phyloP scores from a whole-genome alignment of 768 basidiomycete genomes.

The Exidia glandulosa region DNA sequence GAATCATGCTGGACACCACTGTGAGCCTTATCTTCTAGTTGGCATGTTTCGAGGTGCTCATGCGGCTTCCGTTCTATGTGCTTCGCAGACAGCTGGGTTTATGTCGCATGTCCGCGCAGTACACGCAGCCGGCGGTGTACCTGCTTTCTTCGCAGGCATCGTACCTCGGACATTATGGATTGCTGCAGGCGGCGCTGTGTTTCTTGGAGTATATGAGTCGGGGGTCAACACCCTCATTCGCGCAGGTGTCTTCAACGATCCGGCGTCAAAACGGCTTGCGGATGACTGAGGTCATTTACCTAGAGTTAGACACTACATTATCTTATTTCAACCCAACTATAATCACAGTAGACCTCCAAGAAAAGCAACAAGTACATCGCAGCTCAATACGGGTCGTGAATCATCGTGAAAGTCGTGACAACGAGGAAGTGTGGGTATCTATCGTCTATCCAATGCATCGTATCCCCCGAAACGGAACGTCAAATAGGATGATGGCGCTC shows the following conservation, averaged over 20 bases:
- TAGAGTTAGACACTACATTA: no score
- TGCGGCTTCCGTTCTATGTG: background rate
- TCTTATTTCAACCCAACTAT: no score
- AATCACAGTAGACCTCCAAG: no score
- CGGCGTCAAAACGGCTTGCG: background rate
- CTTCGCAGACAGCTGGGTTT: background rate
- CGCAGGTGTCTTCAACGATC: background rate
- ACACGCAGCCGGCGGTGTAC: slow-evolving; percentile 55
- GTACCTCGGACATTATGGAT: slow-evolving; percentile 94
- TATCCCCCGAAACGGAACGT: no score
- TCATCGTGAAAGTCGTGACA: no score
- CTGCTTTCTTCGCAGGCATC: slow-evolving; percentile 75
- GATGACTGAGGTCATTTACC: no score
- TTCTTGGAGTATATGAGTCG: slow-evolving; percentile 94
- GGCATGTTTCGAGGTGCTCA: no score
- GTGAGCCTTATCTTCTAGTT: slow-evolving; percentile 8
- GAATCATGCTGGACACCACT: slow-evolving; percentile 33
- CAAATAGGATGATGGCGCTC: no score
- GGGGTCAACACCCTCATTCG: slow-evolving; percentile 23
- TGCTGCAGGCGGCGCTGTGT: slow-evolving; percentile 91
- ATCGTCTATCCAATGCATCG: no score
- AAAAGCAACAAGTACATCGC: no score
- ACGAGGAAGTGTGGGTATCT: no score
- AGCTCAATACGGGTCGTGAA: no score
- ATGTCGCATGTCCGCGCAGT: slow-evolving; percentile 18